A percentile compares a stretch with the other conserved stretches of the same genome.
phyloP scores from a whole-genome alignment of 1,139 yeast species.

The Magnusiomyces fungicola region DNA sequence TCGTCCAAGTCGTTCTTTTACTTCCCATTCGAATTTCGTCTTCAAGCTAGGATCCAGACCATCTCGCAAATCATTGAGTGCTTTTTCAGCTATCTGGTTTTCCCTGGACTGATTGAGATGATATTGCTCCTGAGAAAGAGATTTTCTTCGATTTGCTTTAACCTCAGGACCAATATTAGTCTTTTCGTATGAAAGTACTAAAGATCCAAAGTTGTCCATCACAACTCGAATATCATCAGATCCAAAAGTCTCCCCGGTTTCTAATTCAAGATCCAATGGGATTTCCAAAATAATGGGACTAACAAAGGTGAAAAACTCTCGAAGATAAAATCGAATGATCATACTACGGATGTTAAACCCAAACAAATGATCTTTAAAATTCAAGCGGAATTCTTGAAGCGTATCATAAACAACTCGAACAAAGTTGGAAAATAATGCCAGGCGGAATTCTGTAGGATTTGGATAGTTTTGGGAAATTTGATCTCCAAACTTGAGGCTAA shows the following conservation, averaged over 20 bases:
- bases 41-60: background rate
- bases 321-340: background rate
- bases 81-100: background rate
- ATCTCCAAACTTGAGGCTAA: conserved; percentile 1
- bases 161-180: too few species aligned
- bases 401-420: background rate
- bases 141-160: background rate
- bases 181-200: background rate
- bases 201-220: background rate
- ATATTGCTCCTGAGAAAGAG: background rate
- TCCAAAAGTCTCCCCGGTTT: background rate
- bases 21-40: background rate
- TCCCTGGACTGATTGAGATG: background rate
- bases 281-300: background rate
- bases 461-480: background rate
- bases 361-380: background rate
- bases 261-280: conserved; percentile 4
- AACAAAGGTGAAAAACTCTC: background rate
- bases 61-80: background rate
- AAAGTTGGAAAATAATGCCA: background rate
- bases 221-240: background rate
- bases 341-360: conserved; percentile 2
- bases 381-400: background rate
- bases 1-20: background rate
- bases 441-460: background rate